Conservation (phyloP, 345 rosid species). For the Gossypium stocksii region DNA sequence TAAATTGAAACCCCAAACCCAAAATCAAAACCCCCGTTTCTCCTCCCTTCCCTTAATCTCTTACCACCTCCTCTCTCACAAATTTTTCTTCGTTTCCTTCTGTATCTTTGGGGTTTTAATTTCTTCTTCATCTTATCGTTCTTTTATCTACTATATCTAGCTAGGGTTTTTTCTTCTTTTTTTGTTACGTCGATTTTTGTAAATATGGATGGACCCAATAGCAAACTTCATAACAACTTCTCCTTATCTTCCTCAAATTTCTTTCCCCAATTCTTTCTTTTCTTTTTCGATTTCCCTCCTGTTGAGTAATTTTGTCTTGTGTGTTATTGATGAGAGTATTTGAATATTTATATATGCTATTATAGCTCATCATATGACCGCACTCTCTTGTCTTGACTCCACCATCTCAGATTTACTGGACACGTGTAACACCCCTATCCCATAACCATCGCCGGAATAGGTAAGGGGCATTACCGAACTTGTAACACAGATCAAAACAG, state of each 20-base stretch:
- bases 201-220: constrained; percentile 61
- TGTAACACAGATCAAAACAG: too few species aligned
- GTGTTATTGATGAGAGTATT: too few species aligned
- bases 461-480: too few species aligned
- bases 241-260: constrained; percentile 44
- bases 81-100: not conserved
- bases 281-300: not conserved
- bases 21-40: not conserved
- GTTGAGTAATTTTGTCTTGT: too few species aligned
- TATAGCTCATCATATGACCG: too few species aligned
- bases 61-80: constrained; percentile 12
- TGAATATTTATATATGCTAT: too few species aligned
- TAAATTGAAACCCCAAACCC: not conserved
- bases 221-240: constrained; percentile 37
- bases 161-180: constrained; percentile 21
- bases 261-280: not conserved
- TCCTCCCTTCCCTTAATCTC: too few species aligned
- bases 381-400: too few species aligned
- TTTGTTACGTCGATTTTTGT: constrained; percentile 14
- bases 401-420: too few species aligned
- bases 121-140: not conserved
- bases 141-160: not conserved
- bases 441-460: too few species aligned
- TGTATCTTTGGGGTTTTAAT: not conserved
- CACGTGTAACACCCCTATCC: too few species aligned